Percentiles rank a stretch among this genome's conserved stretches.
phyloP scores from a whole-genome alignment of 805 yeast genomes.

The Kluyveromyces aestuarii region DNA sequence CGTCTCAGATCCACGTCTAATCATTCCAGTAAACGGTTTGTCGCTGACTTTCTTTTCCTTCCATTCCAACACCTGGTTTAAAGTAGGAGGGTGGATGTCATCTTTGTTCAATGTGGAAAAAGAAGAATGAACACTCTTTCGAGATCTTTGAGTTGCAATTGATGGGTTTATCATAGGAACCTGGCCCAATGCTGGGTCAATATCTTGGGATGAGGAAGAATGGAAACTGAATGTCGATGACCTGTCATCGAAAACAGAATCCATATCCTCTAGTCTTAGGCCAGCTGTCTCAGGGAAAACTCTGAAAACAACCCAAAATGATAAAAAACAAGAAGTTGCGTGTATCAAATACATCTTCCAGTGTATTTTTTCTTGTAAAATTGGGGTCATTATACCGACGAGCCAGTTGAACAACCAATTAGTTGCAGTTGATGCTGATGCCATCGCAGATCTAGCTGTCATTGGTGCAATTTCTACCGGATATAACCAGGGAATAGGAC shows the following conservation, averaged over 20 bases:
- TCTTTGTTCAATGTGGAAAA: conserved; percentile 8
- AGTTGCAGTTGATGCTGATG: conserved; percentile 82
- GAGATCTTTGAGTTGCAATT: neutral
- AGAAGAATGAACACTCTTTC: conserved; percentile 1
- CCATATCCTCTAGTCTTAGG: conserved; percentile 84
- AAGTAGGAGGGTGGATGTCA: conserved; percentile 31
- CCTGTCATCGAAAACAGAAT: conserved; percentile 74
- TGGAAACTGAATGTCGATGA: conserved; percentile 28
- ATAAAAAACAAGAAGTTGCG: conserved; percentile 64
- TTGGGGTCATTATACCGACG: conserved; percentile 88
- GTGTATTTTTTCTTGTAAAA: conserved; percentile 61
- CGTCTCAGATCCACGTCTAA: conserved; percentile 33
- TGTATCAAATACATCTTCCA: conserved; percentile 83
- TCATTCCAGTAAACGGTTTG: conserved; percentile 18
- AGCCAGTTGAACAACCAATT: conserved; percentile 90
- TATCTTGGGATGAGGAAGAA: conserved; percentile 17
- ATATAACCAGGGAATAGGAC: conserved; percentile 86
- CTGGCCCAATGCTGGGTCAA: conserved; percentile 8
- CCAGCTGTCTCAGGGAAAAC: conserved; percentile 90
- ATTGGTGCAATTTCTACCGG: conserved; percentile 83
- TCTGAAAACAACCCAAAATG: conserved; percentile 62
- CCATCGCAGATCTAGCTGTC: conserved; percentile 80
- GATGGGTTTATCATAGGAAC: neutral
- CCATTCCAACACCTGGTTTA: conserved; percentile 29
- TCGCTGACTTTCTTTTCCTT: conserved; percentile 23